Evolutionary conservation across 805 yeast species (phyloP), one percentile per base, ranked within the genome.

Genomic region (Candida xiaguanensis): DNA sequence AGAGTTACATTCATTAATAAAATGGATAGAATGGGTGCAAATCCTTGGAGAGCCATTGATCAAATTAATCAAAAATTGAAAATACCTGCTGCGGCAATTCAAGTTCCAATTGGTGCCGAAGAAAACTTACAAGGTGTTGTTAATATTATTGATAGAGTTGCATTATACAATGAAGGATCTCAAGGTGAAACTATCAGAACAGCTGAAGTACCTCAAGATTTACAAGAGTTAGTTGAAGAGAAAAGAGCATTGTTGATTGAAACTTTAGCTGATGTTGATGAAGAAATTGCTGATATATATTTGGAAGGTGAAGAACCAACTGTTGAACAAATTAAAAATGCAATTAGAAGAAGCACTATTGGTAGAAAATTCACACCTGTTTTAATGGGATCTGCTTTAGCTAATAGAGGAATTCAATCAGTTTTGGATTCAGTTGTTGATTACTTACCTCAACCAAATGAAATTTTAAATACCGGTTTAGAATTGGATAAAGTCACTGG

Each of bases 11-110:
- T 93, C 57, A 85, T 93, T 64, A 93, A 93, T 70, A 93, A 93
- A 72, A 90, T 93, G 97, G 99, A 93, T 65, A 81, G 99, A 61
- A 87, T 93, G 96, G 99, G 99, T 50, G 86, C 99, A 40, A 82
- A 93, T 65, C 99, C 99, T 16, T 93, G 95, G 83, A 78, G 76
- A 47, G 96, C 95, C 42, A 85, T 93, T 53, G 95, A 86, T 42
- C 98, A 91, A 69, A 76, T 93, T 52, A 88, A 91, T 66, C 51
- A 67, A 39, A 93, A 93, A 62, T 77, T 93, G 59, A 87, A 81
- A 64, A 87, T 89, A 31, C 87, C 96, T 17, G 97, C 98, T 46
- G 98, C 98, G 43, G 96, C 98, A 14, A 78, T 93, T 45, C 99
- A 93, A 70, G 95, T 93, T 37, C 99, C 99, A 36, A 93, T 93